Base-by-base conservation (phyloP, 306 rosid species). In the Ceratonia siliqua region DNA sequence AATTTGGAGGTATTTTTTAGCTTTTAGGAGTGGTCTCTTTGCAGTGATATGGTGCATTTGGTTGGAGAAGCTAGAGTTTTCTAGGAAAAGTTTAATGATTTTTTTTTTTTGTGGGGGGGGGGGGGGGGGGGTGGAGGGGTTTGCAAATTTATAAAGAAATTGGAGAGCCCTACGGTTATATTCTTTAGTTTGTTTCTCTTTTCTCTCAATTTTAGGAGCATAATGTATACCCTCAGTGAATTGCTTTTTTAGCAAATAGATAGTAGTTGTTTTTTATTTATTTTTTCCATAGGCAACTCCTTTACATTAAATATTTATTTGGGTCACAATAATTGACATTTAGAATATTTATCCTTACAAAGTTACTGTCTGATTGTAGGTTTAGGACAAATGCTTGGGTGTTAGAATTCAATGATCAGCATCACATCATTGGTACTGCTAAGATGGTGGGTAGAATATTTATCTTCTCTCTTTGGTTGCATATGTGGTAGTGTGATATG, bases 291-390 rank as follows among this genome's bases (percentile, higher is more conserved):
- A 14, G 32, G 49, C 50, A 66, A 43, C 27, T 56, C 50, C 63
- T 66, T 41, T 54, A 18, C 21, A 7, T 43, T 43, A 35, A 35
- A 21, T 43, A 61, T 17, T 39, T 55, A 36, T 38, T 78, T 61
- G 64, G 61, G 25, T 54, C 30, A 46, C 35, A 53, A 3, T 9
- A 52, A 50, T n/a, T 63, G 46, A 54, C 62, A 14, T n/a, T 8
- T 50, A 49, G 45, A 46, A 18, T 39, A 6, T 53, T 50, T 66
- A 73, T 73, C 35, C 66, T 73, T 27, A 72, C 28, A 18, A 67
- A 66, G 46, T 36, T 21, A 36, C 52, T 59, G 61, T 28, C 17
- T 53, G 63, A 58, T 68, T 80, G 52, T 61, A 74, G 80, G 79
- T 69, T 68, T 41, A 2, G 41, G 41, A 52, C 24, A 27, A 42